Evolutionary conservation across 306 rosid genomes (phyloP), one percentile per base, ranked within the genome.

Genomic region (Elaeagnus macrophylla): DNA sequence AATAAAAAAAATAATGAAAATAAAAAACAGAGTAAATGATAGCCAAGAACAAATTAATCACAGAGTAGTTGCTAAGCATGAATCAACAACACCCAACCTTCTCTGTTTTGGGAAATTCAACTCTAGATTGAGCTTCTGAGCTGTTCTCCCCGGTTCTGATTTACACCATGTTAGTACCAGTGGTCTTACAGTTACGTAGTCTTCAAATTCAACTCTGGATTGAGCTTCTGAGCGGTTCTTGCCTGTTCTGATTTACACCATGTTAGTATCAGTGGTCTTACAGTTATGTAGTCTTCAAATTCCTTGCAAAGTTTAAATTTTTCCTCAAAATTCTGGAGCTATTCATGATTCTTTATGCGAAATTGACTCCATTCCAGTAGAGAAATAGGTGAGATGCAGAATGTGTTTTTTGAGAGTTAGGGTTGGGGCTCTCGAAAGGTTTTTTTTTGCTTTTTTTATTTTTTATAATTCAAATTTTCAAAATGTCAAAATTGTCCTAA

Each of bases 121-220:
- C 61, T 72, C 86, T 44, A 84, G 81, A 50, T 77, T 69, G 54
- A 82, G 73, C 51, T 78, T 77, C 59, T 72, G 69, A 37, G 70
- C 73, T 19, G 66, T 71, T 89, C 94, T 79, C 1, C 77, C 76
- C 10, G 90, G 94, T 56, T 83, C 94, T 16, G 97, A 86, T 73
- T 86, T 86, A 73, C 97, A 81, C 79, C 95, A 72, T 3, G 84
- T 89, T 10, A 86, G 85, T 12, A 75, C 75, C 39, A 75, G 41
- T 18, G 83, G 84, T 20, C 60, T 61, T 2, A 41, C 70, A 11
- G 55, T n/a, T n/a, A n/a, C n/a, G n/a, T n/a, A 53, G 46, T 67
- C 71, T 49, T 39, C 69, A 4, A 41, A 35, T 44, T 57, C 63
- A 18, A 25, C 57, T 25, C 60, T 57, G 38, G 74, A n/a, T n/a